Evolutionary conservation across 768 basidiomycete species (phyloP).

Genomic region (Fistulinella prunicolor): DNA sequence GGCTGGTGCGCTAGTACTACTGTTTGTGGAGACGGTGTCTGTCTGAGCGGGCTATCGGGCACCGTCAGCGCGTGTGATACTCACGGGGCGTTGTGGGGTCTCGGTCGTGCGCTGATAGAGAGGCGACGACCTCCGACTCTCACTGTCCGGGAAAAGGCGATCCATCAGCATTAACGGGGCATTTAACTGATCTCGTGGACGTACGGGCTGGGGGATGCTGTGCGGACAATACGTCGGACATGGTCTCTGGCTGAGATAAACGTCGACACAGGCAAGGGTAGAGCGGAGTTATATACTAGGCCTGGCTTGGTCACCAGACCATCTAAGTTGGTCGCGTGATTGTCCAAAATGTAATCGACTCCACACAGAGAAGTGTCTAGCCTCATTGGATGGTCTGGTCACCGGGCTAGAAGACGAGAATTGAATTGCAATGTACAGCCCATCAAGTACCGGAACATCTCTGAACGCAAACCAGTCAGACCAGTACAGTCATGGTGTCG

Average conservation of each 20-base stretch:
- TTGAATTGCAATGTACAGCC: too few species aligned
- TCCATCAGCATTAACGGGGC: too few species aligned
- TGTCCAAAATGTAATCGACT: not conserved
- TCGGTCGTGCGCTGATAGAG: conserved; percentile 43
- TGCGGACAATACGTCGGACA: conserved; percentile 28
- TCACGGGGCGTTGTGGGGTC: conserved; percentile 34
- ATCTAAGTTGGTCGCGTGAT: conserved; percentile 14
- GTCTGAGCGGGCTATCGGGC: too few species aligned
- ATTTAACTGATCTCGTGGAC: conserved; percentile 16
- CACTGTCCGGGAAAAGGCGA: conserved; percentile 16
- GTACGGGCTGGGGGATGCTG: conserved; percentile 51
- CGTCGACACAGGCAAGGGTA: not conserved
- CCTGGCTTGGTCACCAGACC: not conserved
- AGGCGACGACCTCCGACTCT: conserved; percentile 52
- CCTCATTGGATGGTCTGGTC: too few species aligned
- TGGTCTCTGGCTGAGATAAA: conserved; percentile 15
- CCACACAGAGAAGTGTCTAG: too few species aligned
- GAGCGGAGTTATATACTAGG: conserved; percentile 14
- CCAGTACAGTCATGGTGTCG: conserved; percentile 18
- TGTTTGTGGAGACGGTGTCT: not conserved
- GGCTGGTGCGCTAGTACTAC: not conserved
- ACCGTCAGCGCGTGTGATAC: not conserved
- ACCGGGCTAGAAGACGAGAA: too few species aligned
- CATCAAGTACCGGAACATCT: not conserved
- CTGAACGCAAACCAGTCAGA: not conserved